Evolutionary conservation across 441 rosid genomes (phyloP).

Genomic region (Eugenia klotzschiana): DNA sequence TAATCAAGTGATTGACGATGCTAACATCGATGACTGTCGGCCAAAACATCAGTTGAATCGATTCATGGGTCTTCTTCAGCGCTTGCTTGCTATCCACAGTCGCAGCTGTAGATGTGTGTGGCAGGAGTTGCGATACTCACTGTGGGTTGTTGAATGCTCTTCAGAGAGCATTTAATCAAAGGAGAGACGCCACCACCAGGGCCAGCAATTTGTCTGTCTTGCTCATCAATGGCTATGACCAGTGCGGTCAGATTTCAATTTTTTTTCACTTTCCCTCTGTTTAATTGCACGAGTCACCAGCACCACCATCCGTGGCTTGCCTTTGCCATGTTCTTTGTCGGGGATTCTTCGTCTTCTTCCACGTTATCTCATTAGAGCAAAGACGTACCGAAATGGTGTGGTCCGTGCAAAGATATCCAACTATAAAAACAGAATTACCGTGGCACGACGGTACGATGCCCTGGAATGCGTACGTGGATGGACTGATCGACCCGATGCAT

Average conservation of each 20-base stretch:
- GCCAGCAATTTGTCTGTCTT: not conserved
- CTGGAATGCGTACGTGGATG: not conserved
- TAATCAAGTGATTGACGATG: not conserved
- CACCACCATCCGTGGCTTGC: not conserved
- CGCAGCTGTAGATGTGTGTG: not conserved
- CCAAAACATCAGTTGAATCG: not conserved
- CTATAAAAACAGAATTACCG: not conserved
- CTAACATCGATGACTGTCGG: not conserved
- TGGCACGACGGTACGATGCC: not conserved
- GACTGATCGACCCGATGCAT: not conserved
- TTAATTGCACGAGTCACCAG: not conserved
- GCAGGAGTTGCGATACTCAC: not conserved
- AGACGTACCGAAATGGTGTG: not conserved
- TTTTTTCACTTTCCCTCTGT: not conserved
- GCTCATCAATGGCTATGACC: not conserved
- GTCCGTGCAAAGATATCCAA: not conserved
- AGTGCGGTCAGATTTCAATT: not conserved
- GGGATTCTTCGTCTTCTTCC: not conserved
- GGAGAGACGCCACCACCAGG: not conserved
- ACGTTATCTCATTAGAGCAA: too few species aligned
- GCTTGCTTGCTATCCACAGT: not conserved
- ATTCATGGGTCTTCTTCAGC: not conserved
- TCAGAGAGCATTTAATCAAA: not conserved
- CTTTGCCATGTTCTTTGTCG: not conserved
- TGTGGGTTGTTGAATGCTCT: not conserved